Evolutionary conservation across 2,329 filamentous ascomycete species (phyloP), one percentile per base, ranked within the genome.

Genomic region (Verticillium alfalfae): DNA sequence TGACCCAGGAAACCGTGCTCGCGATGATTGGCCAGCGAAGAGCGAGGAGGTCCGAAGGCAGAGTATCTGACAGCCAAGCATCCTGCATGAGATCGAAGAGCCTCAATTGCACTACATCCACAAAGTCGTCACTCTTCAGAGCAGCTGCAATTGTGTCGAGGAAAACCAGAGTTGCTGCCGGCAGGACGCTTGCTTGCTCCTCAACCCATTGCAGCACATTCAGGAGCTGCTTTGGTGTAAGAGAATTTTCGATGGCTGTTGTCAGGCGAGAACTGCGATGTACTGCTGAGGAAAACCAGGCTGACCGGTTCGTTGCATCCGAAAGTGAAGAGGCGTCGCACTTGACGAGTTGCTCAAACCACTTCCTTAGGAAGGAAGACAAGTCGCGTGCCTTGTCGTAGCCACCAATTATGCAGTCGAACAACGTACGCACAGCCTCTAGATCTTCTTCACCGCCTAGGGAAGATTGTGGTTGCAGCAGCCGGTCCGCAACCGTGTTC

Each of bases 381-480:
- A 83, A 68, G 61, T 79, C 77, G 59, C 80, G 78, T 12, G 73
- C 75, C 5, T 72, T 77, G 8, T 75, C 76, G 64, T 78, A 82
- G 0, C 80, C 79, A 59, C 76, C 70, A 2, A 78, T 75, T 22
- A 84, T 74, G 1, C 77, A 71, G 2, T 73, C 70, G 3, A 83
- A 71, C 5, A 82, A 76, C 12, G 73, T 68, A 4, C 69, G 67
- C 36, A 73, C 70, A 10, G 67, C 64, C 6, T 67, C 64, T 1
- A 65, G 39, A 13, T 72, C 65, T 5, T 61, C 56, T 1, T 67
- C 64, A 6, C 59, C 45, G 2, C 60, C 63, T 15, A 49, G 60
- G 36, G 34, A 59, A 1, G 70, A 61, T 9, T 64, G 65, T 22
- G 64, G 31, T 1, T 65, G 66, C 4, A 69, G 64, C 13, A 76